Evolutionary conservation across 495 filamentous ascomycete genomes (phyloP).

Genomic region (Neurospora sp.): DNA sequence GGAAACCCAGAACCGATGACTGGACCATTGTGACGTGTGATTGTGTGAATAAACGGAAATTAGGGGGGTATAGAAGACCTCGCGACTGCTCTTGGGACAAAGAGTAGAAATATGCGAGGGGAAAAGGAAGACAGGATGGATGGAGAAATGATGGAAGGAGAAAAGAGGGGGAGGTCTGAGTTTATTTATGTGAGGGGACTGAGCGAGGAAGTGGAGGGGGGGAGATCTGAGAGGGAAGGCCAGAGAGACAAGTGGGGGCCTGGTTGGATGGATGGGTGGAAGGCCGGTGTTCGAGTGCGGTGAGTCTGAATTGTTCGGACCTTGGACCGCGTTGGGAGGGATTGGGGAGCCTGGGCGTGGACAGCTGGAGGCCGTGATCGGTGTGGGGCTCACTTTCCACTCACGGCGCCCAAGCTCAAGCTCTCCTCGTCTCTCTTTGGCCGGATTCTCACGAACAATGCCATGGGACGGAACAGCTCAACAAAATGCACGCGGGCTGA

Average conservation of each 20-base stretch:
- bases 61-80: background rate
- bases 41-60: background rate
- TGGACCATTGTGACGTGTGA: slow-evolving; percentile 59
- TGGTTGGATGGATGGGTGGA: slow-evolving; percentile 2
- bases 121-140: background rate
- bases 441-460: background rate
- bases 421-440: background rate
- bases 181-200: background rate
- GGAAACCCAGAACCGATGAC: slow-evolving; percentile 40
- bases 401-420: slow-evolving; percentile 14
- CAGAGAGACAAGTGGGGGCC: slow-evolving; percentile 1
- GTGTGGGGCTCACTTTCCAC: slow-evolving; percentile 11
- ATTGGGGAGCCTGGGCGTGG: background rate
- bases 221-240: slow-evolving; percentile 3
- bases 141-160: slow-evolving; percentile 4
- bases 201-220: slow-evolving; percentile 4
- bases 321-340: background rate
- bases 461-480: background rate
- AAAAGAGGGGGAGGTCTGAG: slow-evolving; percentile 1
- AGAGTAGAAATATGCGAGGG: background rate
- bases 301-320: slow-evolving; percentile 4
- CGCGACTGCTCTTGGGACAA: background rate
- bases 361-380: slow-evolving; percentile 16
- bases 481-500: background rate
- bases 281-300: slow-evolving; percentile 7